phyloP scores from a whole-genome alignment of 1,284 basidiomycete genomes.

The Filobasidium uniguttulatum region DNA sequence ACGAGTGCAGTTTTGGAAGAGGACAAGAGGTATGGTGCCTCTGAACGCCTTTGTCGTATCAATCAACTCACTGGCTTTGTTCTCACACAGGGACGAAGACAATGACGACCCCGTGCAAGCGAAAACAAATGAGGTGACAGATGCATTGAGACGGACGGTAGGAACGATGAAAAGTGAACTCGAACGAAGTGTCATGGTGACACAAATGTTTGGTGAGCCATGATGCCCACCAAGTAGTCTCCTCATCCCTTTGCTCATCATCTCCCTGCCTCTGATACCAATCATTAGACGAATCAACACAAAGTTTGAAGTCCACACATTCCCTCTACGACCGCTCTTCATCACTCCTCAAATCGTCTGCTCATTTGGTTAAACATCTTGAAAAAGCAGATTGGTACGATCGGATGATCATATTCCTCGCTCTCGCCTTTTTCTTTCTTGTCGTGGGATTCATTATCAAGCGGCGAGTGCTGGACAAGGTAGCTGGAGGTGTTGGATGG shows the following conservation, averaged over 20 bases:
- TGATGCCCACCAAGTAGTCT: slow-evolving; percentile 21
- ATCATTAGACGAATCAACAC: slow-evolving; percentile 57
- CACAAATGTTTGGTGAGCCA: slow-evolving; percentile 79
- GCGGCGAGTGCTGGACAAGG: slow-evolving; percentile 58
- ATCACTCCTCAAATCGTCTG: slow-evolving; percentile 59
- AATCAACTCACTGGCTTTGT: neutral
- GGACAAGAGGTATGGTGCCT: neutral
- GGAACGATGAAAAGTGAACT: slow-evolving; percentile 77
- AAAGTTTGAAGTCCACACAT: slow-evolving; percentile 58
- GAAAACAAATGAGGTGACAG: slow-evolving; percentile 73
- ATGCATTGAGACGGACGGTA: slow-evolving; percentile 67
- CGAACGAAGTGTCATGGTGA: slow-evolving; percentile 68
- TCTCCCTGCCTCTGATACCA: neutral
- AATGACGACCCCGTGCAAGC: slow-evolving; percentile 78
- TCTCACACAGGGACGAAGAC: slow-evolving; percentile 7
- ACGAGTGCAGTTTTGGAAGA: too few relatives aligned
- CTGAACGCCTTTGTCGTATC: neutral
- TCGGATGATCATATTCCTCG: slow-evolving; percentile 63
- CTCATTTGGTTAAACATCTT: slow-evolving; percentile 66
- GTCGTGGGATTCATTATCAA: slow-evolving; percentile 74
- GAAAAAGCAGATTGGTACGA: slow-evolving; percentile 86
- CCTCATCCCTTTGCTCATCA: neutral
- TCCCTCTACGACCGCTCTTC: slow-evolving; percentile 64
- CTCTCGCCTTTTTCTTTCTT: slow-evolving; percentile 66
- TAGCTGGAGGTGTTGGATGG: slow-evolving; percentile 31